Evolutionary conservation across 2,329 filamentous ascomycete species (phyloP), one percentile per base, ranked within the genome.

Genomic region (Cordyceps cateniannulata): DNA sequence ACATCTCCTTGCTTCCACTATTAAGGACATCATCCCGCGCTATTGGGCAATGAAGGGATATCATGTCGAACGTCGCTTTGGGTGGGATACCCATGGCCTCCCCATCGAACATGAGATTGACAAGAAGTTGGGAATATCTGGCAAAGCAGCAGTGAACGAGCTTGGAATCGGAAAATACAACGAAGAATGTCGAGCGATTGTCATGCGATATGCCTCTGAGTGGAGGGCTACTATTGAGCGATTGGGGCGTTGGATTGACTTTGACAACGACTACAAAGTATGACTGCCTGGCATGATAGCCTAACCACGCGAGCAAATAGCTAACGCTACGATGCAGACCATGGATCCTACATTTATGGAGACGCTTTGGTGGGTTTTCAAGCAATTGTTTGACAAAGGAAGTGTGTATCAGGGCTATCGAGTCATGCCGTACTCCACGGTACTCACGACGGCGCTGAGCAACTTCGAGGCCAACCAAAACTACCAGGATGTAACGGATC

Each of bases 21-120:
- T 97, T 78, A 97, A 98, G 76, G 93, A 97, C 74, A 95, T 96
- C 63, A 96, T 98, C 66, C 92, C 93, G 9, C 82, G 93, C 67
- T 98, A 97, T 75, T 97, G 93, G 91, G 92, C 92, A 56, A 96
- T 96, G 93, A 96, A 96, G 73, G 93, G 93, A 18, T 90, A 87
- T 71, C 89, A 96, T 77, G 93, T 97, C 57, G 91, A 95, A 78
- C 85, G 93, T 65, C 85, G 93, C 62, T 97, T 97, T 67, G 93
- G 93, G 58, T 97, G 93, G 93, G 93, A 97, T 63, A 87, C 93
- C 1, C 93, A 97, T 71, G 93, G 93, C 63, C 82, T 98, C 58
- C 93, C 93, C 18, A 95, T 98, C 67, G 93, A 98, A 78, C 91
- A 96, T 73, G 93, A 97, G 77, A 97, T 97, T 70, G 93, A 97